Conservation (phyloP, 2,329 filamentous ascomycete genomes). For the Talaromyces sp. region DNA sequence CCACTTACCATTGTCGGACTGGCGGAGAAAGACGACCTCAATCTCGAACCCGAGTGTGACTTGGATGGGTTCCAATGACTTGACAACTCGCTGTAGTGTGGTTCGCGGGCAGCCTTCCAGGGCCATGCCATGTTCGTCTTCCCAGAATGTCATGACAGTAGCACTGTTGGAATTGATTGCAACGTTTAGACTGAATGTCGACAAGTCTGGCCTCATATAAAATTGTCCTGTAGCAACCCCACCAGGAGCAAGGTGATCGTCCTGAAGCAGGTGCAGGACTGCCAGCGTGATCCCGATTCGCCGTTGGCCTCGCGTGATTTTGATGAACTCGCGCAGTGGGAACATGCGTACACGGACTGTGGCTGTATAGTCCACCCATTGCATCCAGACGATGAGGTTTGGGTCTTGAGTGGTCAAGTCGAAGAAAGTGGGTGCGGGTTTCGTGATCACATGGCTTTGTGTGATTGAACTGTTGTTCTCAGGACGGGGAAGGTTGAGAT, state of each 20-base stretch:
- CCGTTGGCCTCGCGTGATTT: conserved; percentile 41
- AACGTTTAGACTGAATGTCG: conserved; percentile 54
- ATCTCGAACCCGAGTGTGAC: conserved; percentile 75
- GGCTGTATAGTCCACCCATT: conserved; percentile 74
- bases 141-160: conserved; percentile 63
- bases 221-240: conserved; percentile 59
- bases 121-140: conserved; percentile 47
- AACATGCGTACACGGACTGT: conserved; percentile 61
- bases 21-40: conserved; percentile 66
- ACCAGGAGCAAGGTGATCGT: conserved; percentile 52
- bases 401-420: conserved; percentile 45
- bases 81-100: conserved; percentile 51
- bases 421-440: conserved; percentile 7
- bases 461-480: conserved; percentile 8
- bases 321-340: conserved; percentile 54
- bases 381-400: conserved; percentile 61
- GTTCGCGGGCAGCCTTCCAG: conserved; percentile 60
- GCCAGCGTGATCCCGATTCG: conserved; percentile 60
- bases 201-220: conserved; percentile 59
- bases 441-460: background rate
- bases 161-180: conserved; percentile 52
- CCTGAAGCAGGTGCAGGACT: conserved; percentile 61
- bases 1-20: conserved; percentile 29
- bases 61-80: conserved; percentile 47
- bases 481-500: conserved; percentile 42